Base-by-base conservation (phyloP, 129 eudicot species). In the Lonicera japonica region DNA sequence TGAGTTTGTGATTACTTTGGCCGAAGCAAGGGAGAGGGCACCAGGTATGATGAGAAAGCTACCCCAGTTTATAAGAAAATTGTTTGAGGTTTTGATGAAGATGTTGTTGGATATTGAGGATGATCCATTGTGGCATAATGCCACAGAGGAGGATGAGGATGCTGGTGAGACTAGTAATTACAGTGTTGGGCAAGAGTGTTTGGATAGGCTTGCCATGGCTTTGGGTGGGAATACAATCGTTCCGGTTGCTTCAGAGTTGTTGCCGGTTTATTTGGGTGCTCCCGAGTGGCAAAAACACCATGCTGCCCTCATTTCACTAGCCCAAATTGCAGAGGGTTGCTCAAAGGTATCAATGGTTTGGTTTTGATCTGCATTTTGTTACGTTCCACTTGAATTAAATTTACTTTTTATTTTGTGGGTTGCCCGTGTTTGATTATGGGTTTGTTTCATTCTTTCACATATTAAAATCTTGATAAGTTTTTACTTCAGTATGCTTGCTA, bases 31-130 rank as follows among this genome's bases (percentile, higher is more conserved):
- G 55, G 95, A 86, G 66, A 72, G 84, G 65, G 90, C 95, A 15
- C 95, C 90, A 0, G 95, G 95, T 58, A 86, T 86, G 95, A 86
- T 86, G 73, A 77, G 95, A 84, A 86, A 86, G 62, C 46, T 86
- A 74, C 95, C 95, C 0, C 95, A 86, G 68, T 86, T 86, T 61
- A 61, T 86, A 11, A 76, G 61, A 19, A 67, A 82, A 60, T 65
- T 86, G 74, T 83, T 86, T 75, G 86, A 70, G 38, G 69, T 83
- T 46, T 55, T 86, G 75, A 80, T 86, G 95, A 78, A 86, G 73
- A 74, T 86, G 90, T 60, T 86, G 70, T 55, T 80, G 68, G 95
- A 86, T 80, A 66, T 86, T 54, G 90, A 86, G 63, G 95, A 86
- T 73, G 95, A 83, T 63, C 80, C 80, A 1, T 84, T 64, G 0